Percentiles rank a stretch among this genome's conserved stretches.
Conservation (phyloP, 192 early-diverging fungal genomes). For the Coemansia sp. region DNA sequence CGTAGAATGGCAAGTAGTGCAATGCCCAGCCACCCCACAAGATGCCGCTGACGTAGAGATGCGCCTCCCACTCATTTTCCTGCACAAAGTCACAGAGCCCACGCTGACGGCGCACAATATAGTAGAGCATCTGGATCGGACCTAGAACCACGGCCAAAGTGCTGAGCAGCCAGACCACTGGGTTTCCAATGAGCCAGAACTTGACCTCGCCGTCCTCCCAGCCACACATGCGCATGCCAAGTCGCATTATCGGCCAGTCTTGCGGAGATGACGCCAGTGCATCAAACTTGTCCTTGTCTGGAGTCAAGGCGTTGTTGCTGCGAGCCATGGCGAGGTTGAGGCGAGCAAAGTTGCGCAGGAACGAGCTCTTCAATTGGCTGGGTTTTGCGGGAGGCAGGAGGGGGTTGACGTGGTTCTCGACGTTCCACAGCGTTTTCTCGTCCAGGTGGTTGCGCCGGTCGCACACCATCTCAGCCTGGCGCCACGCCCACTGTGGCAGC, state of each 20-base stretch:
- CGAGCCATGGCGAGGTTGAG: slow-evolving; percentile 96
- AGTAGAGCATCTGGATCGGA: slow-evolving; percentile 29
- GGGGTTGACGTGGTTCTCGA: slow-evolving; percentile 84
- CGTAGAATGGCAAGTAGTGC: slow-evolving; percentile 92
- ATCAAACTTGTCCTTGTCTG: slow-evolving; percentile 92
- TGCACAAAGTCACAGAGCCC: slow-evolving; percentile 21
- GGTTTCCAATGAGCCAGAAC: slow-evolving; percentile 93
- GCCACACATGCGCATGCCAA: slow-evolving; percentile 91
- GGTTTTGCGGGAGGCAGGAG: slow-evolving; percentile 71
- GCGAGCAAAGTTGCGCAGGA: slow-evolving; percentile 83
- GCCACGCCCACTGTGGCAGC: slow-evolving; percentile 96
- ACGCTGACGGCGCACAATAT: slow-evolving; percentile 63
- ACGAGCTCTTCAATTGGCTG: slow-evolving; percentile 68
- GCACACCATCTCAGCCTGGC: slow-evolving; percentile 90
- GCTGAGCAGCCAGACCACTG: slow-evolving; percentile 87
- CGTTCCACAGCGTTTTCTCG: slow-evolving; percentile 86
- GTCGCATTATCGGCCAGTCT: slow-evolving; percentile 86
- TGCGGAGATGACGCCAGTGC: slow-evolving; percentile 57
- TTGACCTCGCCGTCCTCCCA: slow-evolving; percentile 87
- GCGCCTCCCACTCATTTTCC: slow-evolving; percentile 67
- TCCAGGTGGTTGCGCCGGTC: slow-evolving; percentile 67
- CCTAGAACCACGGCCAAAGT: slow-evolving; percentile 49
- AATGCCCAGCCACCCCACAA: slow-evolving; percentile 87
- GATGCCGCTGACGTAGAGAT: slow-evolving; percentile 70
- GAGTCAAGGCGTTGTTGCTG: slow-evolving; percentile 92